Percentiles rank a stretch among this genome's conserved stretches.
Evolutionary conservation across 1,139 yeast species (phyloP).

Genomic region (Yamadazyma kanchanaburiensis): DNA sequence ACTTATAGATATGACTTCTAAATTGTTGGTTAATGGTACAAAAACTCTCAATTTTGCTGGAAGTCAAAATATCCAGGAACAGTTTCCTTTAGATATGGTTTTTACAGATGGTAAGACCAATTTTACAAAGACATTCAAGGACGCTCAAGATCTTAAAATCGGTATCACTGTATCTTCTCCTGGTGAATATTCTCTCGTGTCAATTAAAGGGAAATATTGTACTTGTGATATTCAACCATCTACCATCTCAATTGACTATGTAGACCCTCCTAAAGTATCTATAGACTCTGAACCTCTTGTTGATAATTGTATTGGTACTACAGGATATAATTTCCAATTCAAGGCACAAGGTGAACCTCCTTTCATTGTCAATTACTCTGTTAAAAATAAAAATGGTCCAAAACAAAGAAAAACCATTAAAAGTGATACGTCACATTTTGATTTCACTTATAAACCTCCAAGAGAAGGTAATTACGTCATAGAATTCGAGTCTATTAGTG

Average conservation of each 20-base stretch:
- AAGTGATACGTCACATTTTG: slow-evolving; percentile 20
- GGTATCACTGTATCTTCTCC: slow-evolving; percentile 49
- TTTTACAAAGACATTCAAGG: slow-evolving; percentile 36
- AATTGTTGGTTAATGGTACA: slow-evolving; percentile 35
- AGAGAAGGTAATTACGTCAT: slow-evolving; percentile 79
- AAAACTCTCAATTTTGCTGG: slow-evolving; percentile 29
- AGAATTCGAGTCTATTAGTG: slow-evolving; percentile 57
- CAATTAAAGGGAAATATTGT: slow-evolving; percentile 60
- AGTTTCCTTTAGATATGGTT: slow-evolving; percentile 48
- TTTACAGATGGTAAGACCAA: slow-evolving; percentile 30
- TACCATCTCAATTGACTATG: slow-evolving; percentile 19
- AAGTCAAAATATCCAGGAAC: slow-evolving; percentile 17
- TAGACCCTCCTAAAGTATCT: slow-evolving; percentile 47
- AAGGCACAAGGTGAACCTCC: slow-evolving; percentile 81
- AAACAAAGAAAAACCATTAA: slow-evolving; percentile 21
- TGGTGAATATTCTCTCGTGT: slow-evolving; percentile 58
- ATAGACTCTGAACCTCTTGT: slow-evolving; percentile 59
- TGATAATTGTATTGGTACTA: slow-evolving; percentile 90
- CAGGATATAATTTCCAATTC: slow-evolving; percentile 71
- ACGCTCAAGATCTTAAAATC: slow-evolving; percentile 19
- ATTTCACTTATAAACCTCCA: slow-evolving; percentile 71
- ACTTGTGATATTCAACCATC: slow-evolving; percentile 53
- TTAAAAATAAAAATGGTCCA: slow-evolving; percentile 44
- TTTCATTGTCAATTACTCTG: slow-evolving; percentile 60
- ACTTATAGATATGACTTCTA: slow-evolving; percentile 38